phyloP scores from a whole-genome alignment of 106 monocot genomes.

The Chionographis japonica region DNA sequence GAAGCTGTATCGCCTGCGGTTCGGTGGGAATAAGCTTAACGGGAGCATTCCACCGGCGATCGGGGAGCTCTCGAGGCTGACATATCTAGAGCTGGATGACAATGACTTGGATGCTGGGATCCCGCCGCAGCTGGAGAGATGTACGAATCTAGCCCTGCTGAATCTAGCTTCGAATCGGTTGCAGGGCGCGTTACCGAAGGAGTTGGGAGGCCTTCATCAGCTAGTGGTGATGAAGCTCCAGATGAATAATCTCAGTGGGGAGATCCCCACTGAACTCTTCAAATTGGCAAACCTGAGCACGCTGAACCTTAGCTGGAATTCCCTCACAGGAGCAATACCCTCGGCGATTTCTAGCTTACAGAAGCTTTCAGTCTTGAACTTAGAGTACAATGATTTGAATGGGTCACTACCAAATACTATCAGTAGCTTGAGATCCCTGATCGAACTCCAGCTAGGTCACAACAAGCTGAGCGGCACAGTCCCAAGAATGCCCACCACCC shows the following conservation, averaged over 20 bases:
- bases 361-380: constrained; percentile 30
- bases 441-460: constrained; percentile 46
- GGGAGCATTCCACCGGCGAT: constrained; percentile 28
- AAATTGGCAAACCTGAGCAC: constrained; percentile 18
- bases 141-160: constrained; percentile 35
- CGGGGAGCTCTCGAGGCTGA: constrained; percentile 10
- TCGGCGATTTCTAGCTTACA: constrained; percentile 19
- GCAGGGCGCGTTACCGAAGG: constrained; percentile 23
- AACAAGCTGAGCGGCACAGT: constrained; percentile 42
- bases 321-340: constrained; percentile 38
- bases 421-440: constrained; percentile 13
- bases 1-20: constrained; percentile 28
- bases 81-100: constrained; percentile 30
- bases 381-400: constrained; percentile 29
- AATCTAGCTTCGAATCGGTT: constrained; percentile 49
- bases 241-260: constrained; percentile 34
- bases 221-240: constrained; percentile 55
- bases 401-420: constrained; percentile 42
- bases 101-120: constrained; percentile 9
- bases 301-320: constrained; percentile 50
- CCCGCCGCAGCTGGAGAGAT: constrained; percentile 20
- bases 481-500: constrained; percentile 32
- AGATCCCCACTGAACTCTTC: constrained; percentile 36
- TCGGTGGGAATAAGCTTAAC: constrained; percentile 25
- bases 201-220: constrained; percentile 37